Percentiles rank a stretch among this genome's conserved stretches.
These are phyloP conservation scores for Globisporangium sylvaticum DNA, from an alignment of 352 stramenopile genomes.

Conservation along the genomic window DNA sequence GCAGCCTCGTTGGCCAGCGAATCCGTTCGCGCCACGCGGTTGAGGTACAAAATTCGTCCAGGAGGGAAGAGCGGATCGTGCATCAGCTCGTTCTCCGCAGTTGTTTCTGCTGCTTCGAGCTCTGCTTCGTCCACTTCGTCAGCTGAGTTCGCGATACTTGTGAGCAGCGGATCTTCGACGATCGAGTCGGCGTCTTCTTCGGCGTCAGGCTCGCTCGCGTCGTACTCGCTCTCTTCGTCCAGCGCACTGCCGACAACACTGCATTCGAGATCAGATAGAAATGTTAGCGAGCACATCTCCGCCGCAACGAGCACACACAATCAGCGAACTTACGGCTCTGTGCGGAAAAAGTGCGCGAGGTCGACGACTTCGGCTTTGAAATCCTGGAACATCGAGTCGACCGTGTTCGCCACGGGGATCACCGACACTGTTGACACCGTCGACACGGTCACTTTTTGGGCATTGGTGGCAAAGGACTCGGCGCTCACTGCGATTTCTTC, in stretches of 20 bases:
- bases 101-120: not conserved
- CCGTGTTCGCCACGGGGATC: conserved; percentile 1
- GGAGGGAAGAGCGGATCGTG: conserved; percentile 68
- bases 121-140: not conserved
- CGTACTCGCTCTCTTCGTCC: not conserved
- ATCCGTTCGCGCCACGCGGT: conserved; percentile 22
- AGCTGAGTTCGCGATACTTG: not conserved
- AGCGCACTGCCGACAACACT: not conserved
- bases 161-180: conserved; percentile 5
- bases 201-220: not conserved
- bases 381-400: conserved; percentile 17
- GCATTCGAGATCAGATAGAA: not conserved
- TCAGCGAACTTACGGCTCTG: conserved; percentile 1
- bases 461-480: conserved; percentile 16
- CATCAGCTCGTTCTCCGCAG: conserved; percentile 18
- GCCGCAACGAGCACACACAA: not conserved
- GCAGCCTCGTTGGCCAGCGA: not conserved
- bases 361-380: conserved; percentile 15
- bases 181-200: conserved; percentile 1
- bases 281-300: not conserved
- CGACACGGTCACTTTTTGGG: conserved; percentile 4
- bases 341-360: conserved; percentile 9
- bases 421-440: not conserved
- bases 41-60: conserved; percentile 68
- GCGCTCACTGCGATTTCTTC: conserved; percentile 19